Base-by-base conservation (phyloP, 2,329 filamentous ascomycete species). In the Stachybotrys elegans region DNA sequence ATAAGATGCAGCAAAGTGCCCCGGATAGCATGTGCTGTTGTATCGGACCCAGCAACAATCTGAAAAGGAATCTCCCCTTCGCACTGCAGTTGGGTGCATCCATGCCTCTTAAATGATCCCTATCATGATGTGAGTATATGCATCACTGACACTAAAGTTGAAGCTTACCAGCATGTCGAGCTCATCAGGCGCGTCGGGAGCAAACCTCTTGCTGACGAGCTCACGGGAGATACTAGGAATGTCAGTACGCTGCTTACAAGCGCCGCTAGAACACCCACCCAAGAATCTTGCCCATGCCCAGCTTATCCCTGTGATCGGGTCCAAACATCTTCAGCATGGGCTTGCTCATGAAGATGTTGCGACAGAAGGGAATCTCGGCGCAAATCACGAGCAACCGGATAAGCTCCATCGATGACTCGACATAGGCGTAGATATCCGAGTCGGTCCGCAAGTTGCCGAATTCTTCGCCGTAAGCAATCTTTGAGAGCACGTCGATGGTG, bases 11-110 rank as follows among this genome's bases (percentile, higher is more conserved):
- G 65, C 42, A 79, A 47, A 4, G 69, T 75, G 22, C 66, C 61
- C 0, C 76, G 70, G 3, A 80, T 63, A 1, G 69, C 66, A 1
- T 69, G 72, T 0, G 76, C 71, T 0, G 75, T 76, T 6, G 74
- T 78, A 49, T 81, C 77, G 2, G 73, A 73, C 16, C 52, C 60
- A 32, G 49, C 59, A 21, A 46, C 43, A 41, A 58, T 58, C 42
- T 61, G 56, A 32, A 58, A 50, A 2, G 53, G 48, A 1, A 57
- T 45, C 22, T 57, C 60, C 43, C 73, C 68, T 12, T 67, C 21
- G 22, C 38, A 40, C 20, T 40, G 22, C 14, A 17, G 4, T 12
- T 27, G n/a, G 5, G 38, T 25, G 20, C 27, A 12, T 13, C 38
- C 38, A 29, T 40, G 38, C 9, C 38, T 22, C 11, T 17, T 29